phyloP scores from a whole-genome alignment of 2,329 filamentous ascomycete species.

The Calonectria multiphialidica region DNA sequence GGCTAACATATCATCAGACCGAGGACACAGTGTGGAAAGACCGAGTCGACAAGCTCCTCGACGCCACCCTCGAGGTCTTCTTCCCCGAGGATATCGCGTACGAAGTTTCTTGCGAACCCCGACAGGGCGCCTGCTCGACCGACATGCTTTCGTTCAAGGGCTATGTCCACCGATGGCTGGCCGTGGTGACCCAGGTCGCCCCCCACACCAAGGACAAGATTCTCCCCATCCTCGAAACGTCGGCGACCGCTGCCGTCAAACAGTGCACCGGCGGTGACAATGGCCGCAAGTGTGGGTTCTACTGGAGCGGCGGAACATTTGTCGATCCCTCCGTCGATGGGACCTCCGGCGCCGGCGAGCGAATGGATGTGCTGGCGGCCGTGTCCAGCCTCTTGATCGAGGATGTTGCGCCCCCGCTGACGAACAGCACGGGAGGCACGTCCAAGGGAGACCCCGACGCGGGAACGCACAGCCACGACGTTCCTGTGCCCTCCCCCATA shows the following conservation, averaged over 20 bases:
- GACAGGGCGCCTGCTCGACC: constrained; percentile 69
- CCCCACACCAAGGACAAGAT: constrained; percentile 69
- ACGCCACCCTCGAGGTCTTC: constrained; percentile 61
- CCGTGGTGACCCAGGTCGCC: constrained; percentile 69
- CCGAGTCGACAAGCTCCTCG: constrained; percentile 67
- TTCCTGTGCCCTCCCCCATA: constrained; percentile 47
- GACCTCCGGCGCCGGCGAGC: constrained; percentile 68
- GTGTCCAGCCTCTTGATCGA: constrained; percentile 64
- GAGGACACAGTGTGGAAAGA: constrained; percentile 68
- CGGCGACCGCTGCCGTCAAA: constrained; percentile 69
- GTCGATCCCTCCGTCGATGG: constrained; percentile 63
- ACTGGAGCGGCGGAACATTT: constrained; percentile 66
- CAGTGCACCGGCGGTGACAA: constrained; percentile 72
- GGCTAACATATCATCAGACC: constrained; percentile 51
- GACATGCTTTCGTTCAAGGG: constrained; percentile 83
- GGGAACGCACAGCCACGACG: constrained; percentile 49
- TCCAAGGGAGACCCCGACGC: constrained; percentile 57
- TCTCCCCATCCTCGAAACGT: constrained; percentile 67
- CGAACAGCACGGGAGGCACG: constrained; percentile 63
- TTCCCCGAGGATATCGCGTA: constrained; percentile 70
- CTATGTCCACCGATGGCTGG: constrained; percentile 75
- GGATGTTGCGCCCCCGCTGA: constrained; percentile 55
- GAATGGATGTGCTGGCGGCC: constrained; percentile 68
- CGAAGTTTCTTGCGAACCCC: constrained; percentile 75
- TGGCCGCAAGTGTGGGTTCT: constrained; percentile 73